Evolutionary conservation across 2,329 filamentous ascomycete genomes (phyloP).

Genomic region (Arthrobotrys iridis): DNA sequence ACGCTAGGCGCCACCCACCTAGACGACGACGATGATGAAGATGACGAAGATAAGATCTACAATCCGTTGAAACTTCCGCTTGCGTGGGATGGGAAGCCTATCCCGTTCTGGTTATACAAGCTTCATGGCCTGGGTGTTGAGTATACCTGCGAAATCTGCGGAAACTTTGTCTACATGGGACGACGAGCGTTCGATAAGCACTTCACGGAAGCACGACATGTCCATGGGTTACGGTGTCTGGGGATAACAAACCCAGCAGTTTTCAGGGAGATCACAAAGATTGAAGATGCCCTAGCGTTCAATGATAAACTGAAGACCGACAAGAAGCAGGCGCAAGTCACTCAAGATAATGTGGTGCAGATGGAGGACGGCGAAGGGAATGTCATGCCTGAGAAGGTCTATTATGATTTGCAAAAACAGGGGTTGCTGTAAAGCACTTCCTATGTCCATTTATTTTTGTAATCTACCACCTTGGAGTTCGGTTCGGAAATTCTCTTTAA

Average conservation of each 20-base stretch:
- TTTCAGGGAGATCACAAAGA: conserved; percentile 92
- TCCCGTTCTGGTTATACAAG: conserved; percentile 98
- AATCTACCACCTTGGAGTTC: conserved; percentile 20
- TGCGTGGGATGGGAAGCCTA: conserved; percentile 98
- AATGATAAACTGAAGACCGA: conserved; percentile 95
- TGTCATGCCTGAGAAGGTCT: conserved; percentile 99
- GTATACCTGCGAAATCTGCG: conserved; percentile 94
- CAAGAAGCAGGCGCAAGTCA: conserved; percentile 78
- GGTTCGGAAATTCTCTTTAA: conserved; percentile 19
- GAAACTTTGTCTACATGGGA: conserved; percentile 99
- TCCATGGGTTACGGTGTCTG: conserved; percentile 91
- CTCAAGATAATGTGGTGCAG: conserved; percentile 87
- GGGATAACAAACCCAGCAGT: conserved; percentile 91
- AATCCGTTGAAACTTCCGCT: conserved; percentile 95
- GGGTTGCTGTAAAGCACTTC: conserved; percentile 31
- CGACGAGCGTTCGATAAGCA: conserved; percentile 97
- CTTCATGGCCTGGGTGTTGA: conserved; percentile 94
- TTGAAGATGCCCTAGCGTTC: conserved; percentile 84
- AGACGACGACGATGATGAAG: conserved; percentile 74
- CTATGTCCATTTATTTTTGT: not conserved
- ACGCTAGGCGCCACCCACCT: conserved; percentile 59
- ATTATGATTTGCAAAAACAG: conserved; percentile 66
- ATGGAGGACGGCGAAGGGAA: conserved; percentile 99
- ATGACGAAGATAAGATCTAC: conserved; percentile 89
- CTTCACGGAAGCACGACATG: conserved; percentile 91